Evolutionary conservation across 1,139 yeast species (phyloP).

Genomic region (Petasospora rhodanensis): DNA sequence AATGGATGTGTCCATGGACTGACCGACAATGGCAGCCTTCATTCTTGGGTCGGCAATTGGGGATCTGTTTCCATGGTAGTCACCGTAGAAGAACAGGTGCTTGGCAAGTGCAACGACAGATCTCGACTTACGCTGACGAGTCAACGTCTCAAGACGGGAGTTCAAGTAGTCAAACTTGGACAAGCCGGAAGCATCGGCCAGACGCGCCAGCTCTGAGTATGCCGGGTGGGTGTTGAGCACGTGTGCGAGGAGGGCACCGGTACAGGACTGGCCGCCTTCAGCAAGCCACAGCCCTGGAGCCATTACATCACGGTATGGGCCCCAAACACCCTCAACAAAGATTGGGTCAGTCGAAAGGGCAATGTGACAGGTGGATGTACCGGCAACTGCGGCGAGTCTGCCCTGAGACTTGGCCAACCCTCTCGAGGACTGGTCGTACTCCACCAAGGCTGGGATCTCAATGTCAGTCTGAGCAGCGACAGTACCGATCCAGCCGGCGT

Average conservation of each 20-base stretch:
- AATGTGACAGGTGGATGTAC: conserved; percentile 95
- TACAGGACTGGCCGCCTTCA: conserved; percentile 98
- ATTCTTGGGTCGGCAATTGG: conserved; percentile 93
- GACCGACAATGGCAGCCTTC: conserved; percentile 93
- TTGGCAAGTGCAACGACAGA: conserved; percentile 79
- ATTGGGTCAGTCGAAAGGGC: conserved; percentile 81
- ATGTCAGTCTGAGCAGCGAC: conserved; percentile 97
- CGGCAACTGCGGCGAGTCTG: conserved; percentile 95
- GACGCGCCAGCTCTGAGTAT: conserved; percentile 58
- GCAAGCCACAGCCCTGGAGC: conserved; percentile 91
- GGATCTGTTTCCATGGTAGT: conserved; percentile 92
- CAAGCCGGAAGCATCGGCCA: conserved; percentile 59
- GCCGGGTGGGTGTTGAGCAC: conserved; percentile 92
- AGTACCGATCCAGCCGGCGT: conserved; percentile 98
- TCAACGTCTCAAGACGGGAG: conserved; percentile 63
- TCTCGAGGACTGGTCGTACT: conserved; percentile 67
- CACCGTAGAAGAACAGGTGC: conserved; percentile 90
- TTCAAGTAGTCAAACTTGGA: conserved; percentile 84
- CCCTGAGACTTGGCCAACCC: conserved; percentile 65
- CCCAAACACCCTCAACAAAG: conserved; percentile 97
- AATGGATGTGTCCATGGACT: conserved; percentile 82
- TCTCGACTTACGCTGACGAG: conserved; percentile 50
- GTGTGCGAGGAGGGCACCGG: conserved; percentile 90
- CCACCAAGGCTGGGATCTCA: conserved; percentile 93
- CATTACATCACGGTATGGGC: conserved; percentile 91